Conservation (phyloP, 2,329 filamentous ascomycete species). For the Ceratocystis huliohia region DNA sequence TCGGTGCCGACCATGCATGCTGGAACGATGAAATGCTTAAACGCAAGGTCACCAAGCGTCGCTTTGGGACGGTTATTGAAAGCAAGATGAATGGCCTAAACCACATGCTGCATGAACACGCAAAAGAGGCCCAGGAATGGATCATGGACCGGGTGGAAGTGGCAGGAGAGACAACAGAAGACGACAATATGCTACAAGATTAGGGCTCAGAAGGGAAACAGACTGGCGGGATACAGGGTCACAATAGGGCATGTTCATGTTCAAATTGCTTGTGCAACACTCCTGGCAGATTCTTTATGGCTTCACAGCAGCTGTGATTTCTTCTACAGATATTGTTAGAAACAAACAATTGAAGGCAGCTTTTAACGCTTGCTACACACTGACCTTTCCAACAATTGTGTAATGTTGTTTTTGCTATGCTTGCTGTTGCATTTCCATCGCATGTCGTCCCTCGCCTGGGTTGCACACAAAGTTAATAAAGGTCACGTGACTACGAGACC, state of each 20-base stretch:
- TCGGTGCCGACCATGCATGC: conserved; percentile 60
- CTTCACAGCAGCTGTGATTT: background rate
- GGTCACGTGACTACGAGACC: conserved; percentile 16
- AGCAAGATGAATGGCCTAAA: conserved; percentile 38
- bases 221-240: background rate
- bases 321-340: background rate
- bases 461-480: background rate
- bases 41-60: conserved; percentile 46
- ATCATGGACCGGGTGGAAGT: conserved; percentile 33
- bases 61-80: conserved; percentile 46
- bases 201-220: background rate
- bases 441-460: background rate
- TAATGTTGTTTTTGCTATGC: background rate
- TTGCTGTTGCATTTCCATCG: background rate
- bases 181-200: conserved; percentile 30
- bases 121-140: conserved; percentile 40
- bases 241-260: background rate
- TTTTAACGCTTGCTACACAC: too few relatives aligned
- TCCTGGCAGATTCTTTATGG: background rate
- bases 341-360: background rate
- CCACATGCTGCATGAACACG: conserved; percentile 45
- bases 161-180: conserved; percentile 37
- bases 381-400: background rate
- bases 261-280: background rate
- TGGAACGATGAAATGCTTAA: conserved; percentile 54